Conservation (phyloP, 2,329 filamentous ascomycete species). For the Alternaria ventricosa region DNA sequence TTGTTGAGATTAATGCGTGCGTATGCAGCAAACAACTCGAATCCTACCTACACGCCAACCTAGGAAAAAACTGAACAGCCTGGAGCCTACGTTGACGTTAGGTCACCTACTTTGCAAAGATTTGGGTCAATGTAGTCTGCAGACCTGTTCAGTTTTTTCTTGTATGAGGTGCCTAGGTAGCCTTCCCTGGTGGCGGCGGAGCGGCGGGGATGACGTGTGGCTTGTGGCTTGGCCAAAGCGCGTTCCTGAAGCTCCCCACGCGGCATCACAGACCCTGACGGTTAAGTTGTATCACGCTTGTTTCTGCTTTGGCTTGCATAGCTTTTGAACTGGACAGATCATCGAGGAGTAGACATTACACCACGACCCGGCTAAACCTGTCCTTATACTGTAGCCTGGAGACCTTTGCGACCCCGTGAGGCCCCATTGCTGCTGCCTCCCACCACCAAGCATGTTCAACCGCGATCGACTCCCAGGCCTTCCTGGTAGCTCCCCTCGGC, state of each 20-base stretch:
- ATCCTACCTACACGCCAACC: too few species aligned
- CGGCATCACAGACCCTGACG: background rate
- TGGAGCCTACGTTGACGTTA: too few species aligned
- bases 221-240: conserved; percentile 12
- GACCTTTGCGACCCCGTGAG: conserved; percentile 1
- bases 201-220: conserved; percentile 18
- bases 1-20: background rate
- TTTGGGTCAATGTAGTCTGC: too few species aligned
- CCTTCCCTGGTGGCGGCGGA: background rate
- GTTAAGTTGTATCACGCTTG: background rate
- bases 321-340: background rate
- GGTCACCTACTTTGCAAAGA: too few species aligned
- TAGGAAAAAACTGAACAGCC: too few species aligned
- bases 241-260: conserved; percentile 3
- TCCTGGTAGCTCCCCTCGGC: conserved; percentile 52
- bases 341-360: background rate
- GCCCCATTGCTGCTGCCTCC: conserved; percentile 2
- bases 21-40: background rate
- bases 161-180: too few species aligned
- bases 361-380: background rate
- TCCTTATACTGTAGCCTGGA: background rate
- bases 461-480: conserved; percentile 59
- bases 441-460: conserved; percentile 59
- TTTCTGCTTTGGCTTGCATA: background rate
- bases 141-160: too few species aligned